Base-by-base conservation (phyloP, 1,139 yeast genomes). In the Candida freyschussii region DNA sequence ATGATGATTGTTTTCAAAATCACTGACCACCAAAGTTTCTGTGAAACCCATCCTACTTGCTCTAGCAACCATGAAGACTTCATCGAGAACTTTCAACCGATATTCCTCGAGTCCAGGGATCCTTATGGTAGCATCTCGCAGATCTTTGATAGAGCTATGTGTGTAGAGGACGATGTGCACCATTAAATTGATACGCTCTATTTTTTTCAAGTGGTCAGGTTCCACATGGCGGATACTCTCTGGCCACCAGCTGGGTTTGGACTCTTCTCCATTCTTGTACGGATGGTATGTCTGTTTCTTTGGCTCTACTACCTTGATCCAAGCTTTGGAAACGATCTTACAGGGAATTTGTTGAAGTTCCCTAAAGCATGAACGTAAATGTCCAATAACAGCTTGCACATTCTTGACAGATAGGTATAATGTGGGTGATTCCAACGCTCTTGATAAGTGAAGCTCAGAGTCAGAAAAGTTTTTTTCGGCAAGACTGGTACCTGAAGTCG, bases 211-310 rank as follows among this genome's bases (percentile, higher is more conserved):
- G 56, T 82, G 87, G 53, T 82, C 91, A 0, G 91, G 91, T 47
- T 82, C 91, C 30, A 65, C 63, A 55, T 82, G 91, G 24, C 73
- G 63, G 1, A 78, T 72, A 13, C 44, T 35, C 0, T 26, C 26
- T 0, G 91, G 91, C 93, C 91, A 82, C 89, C 91, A 81, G 2
- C 50, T 50, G 0, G 91, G 91, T 41, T 63, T 72, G 8, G 73
- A 48, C 1, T 24, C 32, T 11, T 67, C 66, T 3, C 72, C 75
- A 13, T 52, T 48, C 37, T 75, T 79, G 52, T 82, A 82, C 1
- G 91, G 91, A 44, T 56, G 70, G 15, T 60, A 56, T 2, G 81
- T 67, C 55, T 81, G 87, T 47, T 82, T 82, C 39, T 60, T 65
- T 3, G 91, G 91, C 47, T 79, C 86, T 8, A 79, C 62, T 2